Conservation (phyloP, 2,329 filamentous ascomycete genomes). For the Colletotrichum orchidophilum region DNA sequence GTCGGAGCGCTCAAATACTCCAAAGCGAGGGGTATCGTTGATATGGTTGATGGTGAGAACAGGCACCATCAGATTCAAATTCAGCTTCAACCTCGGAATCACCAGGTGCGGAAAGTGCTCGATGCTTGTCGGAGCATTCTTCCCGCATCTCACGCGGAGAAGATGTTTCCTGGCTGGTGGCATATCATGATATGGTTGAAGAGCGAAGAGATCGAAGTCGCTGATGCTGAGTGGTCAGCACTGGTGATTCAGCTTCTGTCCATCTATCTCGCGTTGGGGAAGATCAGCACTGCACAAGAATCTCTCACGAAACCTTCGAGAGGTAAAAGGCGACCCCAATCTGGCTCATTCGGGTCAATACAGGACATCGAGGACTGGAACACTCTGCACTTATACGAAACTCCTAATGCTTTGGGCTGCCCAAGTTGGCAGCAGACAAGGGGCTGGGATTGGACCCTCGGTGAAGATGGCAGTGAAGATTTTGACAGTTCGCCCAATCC, state of each 20-base stretch:
- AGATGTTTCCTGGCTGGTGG: conserved; percentile 76
- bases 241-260: conserved; percentile 71
- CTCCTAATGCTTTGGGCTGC: conserved; percentile 57
- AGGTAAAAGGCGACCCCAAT: conserved; percentile 43
- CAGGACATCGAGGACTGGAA: conserved; percentile 56
- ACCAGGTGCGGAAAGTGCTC: conserved; percentile 69
- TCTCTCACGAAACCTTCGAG: conserved; percentile 28
- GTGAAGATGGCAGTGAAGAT: conserved; percentile 56
- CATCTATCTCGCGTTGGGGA: conserved; percentile 68
- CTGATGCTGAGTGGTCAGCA: conserved; percentile 75
- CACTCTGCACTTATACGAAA: conserved; percentile 56
- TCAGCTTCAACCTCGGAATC: conserved; percentile 70
- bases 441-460: conserved; percentile 78
- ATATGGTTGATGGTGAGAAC: conserved; percentile 70
- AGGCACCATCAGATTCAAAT: conserved; percentile 74
- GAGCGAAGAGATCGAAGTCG: conserved; percentile 53
- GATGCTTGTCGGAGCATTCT: conserved; percentile 72
- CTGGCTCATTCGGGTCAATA: conserved; percentile 48
- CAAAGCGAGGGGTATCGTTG: conserved; percentile 68
- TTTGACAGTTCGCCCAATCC: conserved; percentile 42
- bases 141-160: conserved; percentile 66
- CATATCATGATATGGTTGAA: conserved; percentile 76
- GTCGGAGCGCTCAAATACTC: conserved; percentile 66
- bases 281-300: conserved; percentile 42
- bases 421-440: conserved; percentile 68